Conservation (phyloP, 257 asterid genomes). For the Hygrophila difformis region DNA sequence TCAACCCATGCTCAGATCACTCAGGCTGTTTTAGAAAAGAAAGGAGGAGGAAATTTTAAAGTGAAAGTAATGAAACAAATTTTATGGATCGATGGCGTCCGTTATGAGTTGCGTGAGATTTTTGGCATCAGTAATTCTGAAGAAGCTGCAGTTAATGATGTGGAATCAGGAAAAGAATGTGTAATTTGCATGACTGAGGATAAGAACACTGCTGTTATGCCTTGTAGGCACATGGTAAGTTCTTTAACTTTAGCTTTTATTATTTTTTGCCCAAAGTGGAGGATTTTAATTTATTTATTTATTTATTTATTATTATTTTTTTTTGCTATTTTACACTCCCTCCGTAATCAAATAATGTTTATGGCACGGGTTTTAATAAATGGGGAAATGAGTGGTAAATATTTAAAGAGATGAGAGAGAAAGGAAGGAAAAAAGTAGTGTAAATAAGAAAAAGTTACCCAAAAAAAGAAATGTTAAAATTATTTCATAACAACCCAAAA, state of each 20-base stretch:
- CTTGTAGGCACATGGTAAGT: slow-evolving; percentile 95
- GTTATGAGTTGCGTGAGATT: slow-evolving; percentile 86
- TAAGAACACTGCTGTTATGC: slow-evolving; percentile 81
- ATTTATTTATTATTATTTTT: too few species aligned
- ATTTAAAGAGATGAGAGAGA: too few species aligned
- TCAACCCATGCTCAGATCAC: slow-evolving; percentile 67
- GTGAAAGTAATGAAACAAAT: slow-evolving; percentile 79
- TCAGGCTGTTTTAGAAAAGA: slow-evolving; percentile 62
- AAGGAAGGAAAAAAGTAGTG: too few species aligned
- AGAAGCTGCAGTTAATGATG: slow-evolving; percentile 38
- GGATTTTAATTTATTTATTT: too few species aligned
- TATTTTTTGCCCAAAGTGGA: not conserved
- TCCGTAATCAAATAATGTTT: too few species aligned
- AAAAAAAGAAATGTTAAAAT: too few species aligned
- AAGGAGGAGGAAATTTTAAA: slow-evolving; percentile 35
- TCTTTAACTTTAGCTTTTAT: slow-evolving; percentile 13
- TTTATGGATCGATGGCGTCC: slow-evolving; percentile 60
- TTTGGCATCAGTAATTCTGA: slow-evolving; percentile 57
- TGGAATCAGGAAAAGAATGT: slow-evolving; percentile 80
- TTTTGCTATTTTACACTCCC: too few species aligned
- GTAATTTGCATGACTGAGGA: slow-evolving; percentile 92
- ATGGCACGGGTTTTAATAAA: too few species aligned
- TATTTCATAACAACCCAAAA: too few species aligned
- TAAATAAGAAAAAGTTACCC: too few species aligned
- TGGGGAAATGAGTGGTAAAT: too few species aligned